phyloP scores from a whole-genome alignment of 1,284 basidiomycete species.

The Cystobasidium slooffiae region DNA sequence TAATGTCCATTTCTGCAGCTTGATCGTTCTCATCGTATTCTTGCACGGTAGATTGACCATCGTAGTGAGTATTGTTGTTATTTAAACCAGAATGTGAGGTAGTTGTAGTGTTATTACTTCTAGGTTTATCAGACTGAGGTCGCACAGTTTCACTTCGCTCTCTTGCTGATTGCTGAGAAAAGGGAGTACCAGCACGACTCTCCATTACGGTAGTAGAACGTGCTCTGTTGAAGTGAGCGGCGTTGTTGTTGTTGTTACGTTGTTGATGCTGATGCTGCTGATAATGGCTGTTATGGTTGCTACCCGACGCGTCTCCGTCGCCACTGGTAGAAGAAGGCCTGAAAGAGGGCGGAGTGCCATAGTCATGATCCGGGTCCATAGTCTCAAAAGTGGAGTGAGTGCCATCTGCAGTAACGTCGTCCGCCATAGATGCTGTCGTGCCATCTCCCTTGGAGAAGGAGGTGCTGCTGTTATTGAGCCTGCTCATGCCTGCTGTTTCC shows the following conservation, averaged over 20 bases:
- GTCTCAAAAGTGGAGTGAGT: neutral
- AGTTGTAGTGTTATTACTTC: neutral
- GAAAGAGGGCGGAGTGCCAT: neutral
- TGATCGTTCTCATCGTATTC: neutral
- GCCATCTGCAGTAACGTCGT: neutral
- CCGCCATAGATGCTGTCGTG: neutral
- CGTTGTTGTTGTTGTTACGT: constrained; percentile 6
- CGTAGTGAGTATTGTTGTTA: neutral
- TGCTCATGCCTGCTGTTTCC: neutral
- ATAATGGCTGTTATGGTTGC: neutral
- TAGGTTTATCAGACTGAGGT: neutral
- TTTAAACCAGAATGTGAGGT: neutral
- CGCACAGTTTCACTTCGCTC: constrained; percentile 1
- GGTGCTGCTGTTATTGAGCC: neutral
- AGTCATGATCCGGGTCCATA: neutral
- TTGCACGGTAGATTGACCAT: neutral
- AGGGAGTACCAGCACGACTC: neutral
- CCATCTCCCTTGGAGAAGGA: neutral
- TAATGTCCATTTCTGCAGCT: neutral
- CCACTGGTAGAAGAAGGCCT: too few species aligned
- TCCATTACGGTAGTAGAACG: neutral
- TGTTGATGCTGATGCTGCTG: constrained; percentile 1
- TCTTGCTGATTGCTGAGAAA: neutral
- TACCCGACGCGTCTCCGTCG: too few species aligned
- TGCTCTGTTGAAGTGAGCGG: neutral